Conservation (phyloP, 306 rosid genomes). For the Morella rubra region DNA sequence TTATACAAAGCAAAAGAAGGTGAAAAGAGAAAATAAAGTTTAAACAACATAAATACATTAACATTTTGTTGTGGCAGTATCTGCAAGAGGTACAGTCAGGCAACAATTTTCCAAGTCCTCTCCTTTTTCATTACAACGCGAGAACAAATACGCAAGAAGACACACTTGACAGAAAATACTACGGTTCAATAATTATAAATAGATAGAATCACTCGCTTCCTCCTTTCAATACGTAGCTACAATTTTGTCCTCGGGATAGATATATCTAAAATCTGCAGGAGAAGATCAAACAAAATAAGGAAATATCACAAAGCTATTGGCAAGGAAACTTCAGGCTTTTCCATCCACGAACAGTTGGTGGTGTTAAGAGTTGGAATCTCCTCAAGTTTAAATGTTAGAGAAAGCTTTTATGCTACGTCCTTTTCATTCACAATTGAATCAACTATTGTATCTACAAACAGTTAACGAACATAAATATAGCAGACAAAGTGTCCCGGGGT, state of each 20-base stretch:
- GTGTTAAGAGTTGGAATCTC: constrained; percentile 41
- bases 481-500: constrained; percentile 66
- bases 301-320: constrained; percentile 48
- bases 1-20: neutral
- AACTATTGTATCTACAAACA: constrained; percentile 24
- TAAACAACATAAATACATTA: constrained; percentile 25
- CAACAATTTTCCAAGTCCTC: constrained; percentile 6
- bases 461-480: constrained; percentile 19
- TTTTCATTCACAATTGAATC: constrained; percentile 44
- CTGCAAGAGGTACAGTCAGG: neutral
- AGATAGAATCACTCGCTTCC: constrained; percentile 29
- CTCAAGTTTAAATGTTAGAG: constrained; percentile 18
- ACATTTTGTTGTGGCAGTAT: neutral
- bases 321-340: constrained; percentile 47
- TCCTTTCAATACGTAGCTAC: constrained; percentile 30
- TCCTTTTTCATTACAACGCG: constrained; percentile 18
- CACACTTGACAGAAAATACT: constrained; percentile 26
- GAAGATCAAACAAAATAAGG: neutral
- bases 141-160: constrained; percentile 41
- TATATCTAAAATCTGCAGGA: constrained; percentile 26
- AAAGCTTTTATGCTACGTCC: constrained; percentile 26
- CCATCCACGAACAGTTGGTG: constrained; percentile 64
- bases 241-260: constrained; percentile 31
- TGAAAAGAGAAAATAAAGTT: constrained; percentile 23
- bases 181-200: constrained; percentile 20